Evolutionary conservation across 352 stramenopile species (phyloP).

Genomic region (Phytophthora ohioensis): DNA sequence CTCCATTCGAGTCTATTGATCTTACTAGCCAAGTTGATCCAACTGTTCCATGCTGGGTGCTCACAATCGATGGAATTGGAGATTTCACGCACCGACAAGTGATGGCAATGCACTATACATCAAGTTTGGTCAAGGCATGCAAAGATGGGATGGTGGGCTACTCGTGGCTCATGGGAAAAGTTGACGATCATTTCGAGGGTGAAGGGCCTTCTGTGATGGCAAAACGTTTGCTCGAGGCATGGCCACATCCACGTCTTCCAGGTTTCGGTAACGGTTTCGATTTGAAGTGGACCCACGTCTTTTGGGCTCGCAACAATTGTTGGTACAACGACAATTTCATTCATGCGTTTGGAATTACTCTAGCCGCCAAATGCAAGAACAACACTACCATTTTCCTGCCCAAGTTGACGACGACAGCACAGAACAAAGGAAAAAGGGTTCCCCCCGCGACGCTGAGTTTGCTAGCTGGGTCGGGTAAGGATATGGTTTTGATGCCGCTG

Average conservation of each 20-base stretch:
- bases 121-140: background rate
- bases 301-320: background rate
- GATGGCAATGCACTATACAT: conserved; percentile 9
- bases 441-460: background rate
- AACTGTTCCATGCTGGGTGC: background rate
- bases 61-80: background rate
- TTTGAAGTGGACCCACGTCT: conserved; percentile 8
- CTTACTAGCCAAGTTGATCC: background rate
- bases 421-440: background rate
- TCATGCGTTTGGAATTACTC: background rate
- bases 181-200: background rate
- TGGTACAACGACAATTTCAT: conserved; percentile 14
- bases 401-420: background rate
- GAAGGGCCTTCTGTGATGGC: background rate
- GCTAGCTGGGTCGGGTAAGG: background rate
- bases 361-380: conserved; percentile 6
- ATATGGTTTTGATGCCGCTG: conserved; percentile 10
- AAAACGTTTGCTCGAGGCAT: background rate
- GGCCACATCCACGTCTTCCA: background rate
- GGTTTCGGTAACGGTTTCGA: conserved; percentile 7
- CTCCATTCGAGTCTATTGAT: background rate
- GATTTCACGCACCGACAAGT: conserved; percentile 5
- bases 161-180: background rate
- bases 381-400: background rate
- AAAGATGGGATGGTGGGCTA: conserved; percentile 2